Base-by-base conservation (phyloP, 2,329 filamentous ascomycete species). In the Nothophaeocryptopus gaeumannii region DNA sequence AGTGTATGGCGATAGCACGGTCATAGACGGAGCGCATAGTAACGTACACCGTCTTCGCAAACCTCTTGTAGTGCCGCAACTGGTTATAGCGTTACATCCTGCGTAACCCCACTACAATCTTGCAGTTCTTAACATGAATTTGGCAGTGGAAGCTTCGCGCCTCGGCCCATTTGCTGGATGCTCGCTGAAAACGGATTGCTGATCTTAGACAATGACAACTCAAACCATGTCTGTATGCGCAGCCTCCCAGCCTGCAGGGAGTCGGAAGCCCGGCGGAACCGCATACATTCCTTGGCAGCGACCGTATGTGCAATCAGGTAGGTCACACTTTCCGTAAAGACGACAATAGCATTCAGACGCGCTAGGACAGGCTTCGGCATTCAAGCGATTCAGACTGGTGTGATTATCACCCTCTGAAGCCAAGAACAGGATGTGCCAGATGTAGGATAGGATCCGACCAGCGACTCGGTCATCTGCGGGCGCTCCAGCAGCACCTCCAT, bases 371-470 rank as follows among this genome's bases (percentile, higher is more conserved):
- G 62, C 62, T 43, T 58, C 42, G 10, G 65, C 60, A 59, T 75
- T 75, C 38, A 75, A 51, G 14, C 55, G 56, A 2, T 67, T 64
- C 31, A 74, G 58, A 45, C 70, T 63, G 13, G 74, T 53, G 8
- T 47, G 30, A 2, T 51, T 58, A 7, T 42, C 44, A 8, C 34
- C 46, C 11, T 45, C 9, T 12, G 52, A 56, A 14, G 62, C 58
- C 29, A 75, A 55, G 54, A 78, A 78, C 15, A 78, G 45, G 38
- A 78, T 72, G 53, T 77, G 75, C 75, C 75, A 78, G 7, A 77
- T 37, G 52, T 78, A 77, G 4, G 72, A 75, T 52, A 77, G 16
- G 14, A 78, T 72, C n/a, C 75, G 63, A 0, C 75, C 66, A 2
- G 60, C 51, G n/a, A 61, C 46, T 16, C 63, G 61, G 45, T 77